Base-by-base conservation (phyloP, 805 yeast species). In the Schizosaccharomyces cryophilus region DNA sequence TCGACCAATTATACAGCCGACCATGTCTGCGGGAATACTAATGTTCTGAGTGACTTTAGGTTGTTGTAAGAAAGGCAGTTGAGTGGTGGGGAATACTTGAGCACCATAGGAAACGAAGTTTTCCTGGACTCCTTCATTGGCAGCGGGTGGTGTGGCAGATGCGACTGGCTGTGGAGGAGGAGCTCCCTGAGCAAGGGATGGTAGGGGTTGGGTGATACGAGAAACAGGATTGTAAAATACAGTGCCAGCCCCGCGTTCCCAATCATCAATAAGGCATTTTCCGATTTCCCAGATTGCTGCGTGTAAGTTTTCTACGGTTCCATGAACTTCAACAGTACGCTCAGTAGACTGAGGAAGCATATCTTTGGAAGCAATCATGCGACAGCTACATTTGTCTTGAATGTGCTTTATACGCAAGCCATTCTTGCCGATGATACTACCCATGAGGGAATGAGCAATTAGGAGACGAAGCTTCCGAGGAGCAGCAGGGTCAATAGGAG, bases 1-100 rank as follows among this genome's bases (percentile, higher is more conserved):
- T 66, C 84, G 83, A 63, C 96, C 96, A 66, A 88, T 86, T 61
- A 88, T 75, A 60, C 95, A 90, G 54, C 96, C 96, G 56, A 88
- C 95, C 73, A 82, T 81, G 63, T 82, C 86, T 65, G 84, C 82
- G 47, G 94, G 87, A 68, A 87, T 84, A 35, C 70, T 63, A 40
- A 67, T 65, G 56, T 65, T 64, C 61, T 71, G 73, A 69, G 60
- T 56, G 26, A 38, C 29, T 7, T 21, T 26, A 56, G 60, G 60
- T 35, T 40, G 42, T 26, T 40, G 60, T 19, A 29, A 29, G 4
- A 30, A 54, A 17, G 58, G 58, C 40, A 30, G 7, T 7, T 24
- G 60, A 26, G 47, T 9, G 15, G 56, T 17, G 15, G 56, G 56
- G 11, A 45, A 45, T 9, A 45, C 51, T 45, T 13, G 51, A 45